Conservation (phyloP, 768 basidiomycete genomes). For the Leucocoprinus sp. region DNA sequence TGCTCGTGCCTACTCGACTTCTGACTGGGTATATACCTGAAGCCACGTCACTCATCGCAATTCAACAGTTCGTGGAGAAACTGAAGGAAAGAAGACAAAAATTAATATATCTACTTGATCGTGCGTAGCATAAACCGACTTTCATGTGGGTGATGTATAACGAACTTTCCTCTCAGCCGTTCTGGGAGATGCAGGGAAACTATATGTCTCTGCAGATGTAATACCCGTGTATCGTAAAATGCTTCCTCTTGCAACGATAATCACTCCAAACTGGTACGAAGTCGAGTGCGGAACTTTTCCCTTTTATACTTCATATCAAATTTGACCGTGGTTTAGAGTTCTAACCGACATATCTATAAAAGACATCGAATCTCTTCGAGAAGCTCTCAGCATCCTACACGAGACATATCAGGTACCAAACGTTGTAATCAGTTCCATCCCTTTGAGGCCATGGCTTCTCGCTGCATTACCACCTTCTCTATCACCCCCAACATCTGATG, state of each 20-base stretch:
- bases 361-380: slow-evolving; percentile 56
- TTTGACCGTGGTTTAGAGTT: slow-evolving; percentile 37
- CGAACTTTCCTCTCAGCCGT: slow-evolving; percentile 50
- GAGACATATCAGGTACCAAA: slow-evolving; percentile 68
- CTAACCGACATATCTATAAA: slow-evolving; percentile 66
- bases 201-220: slow-evolving; percentile 86
- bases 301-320: slow-evolving; percentile 16
- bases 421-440: slow-evolving; percentile 89
- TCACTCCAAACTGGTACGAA: slow-evolving; percentile 98
- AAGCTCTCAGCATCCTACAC: slow-evolving; percentile 71
- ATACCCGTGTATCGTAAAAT: slow-evolving; percentile 79
- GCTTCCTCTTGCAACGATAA: slow-evolving; percentile 80
- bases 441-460: slow-evolving; percentile 55
- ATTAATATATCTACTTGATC: slow-evolving; percentile 85
- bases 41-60: slow-evolving; percentile 64
- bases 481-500: slow-evolving; percentile 21
- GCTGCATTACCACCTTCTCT: slow-evolving; percentile 41
- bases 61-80: slow-evolving; percentile 53
- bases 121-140: slow-evolving; percentile 37
- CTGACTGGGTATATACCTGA: slow-evolving; percentile 91
- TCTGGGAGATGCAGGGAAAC: slow-evolving; percentile 81
- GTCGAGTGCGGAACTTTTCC: slow-evolving; percentile 70
- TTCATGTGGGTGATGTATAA: neutral
- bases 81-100: slow-evolving; percentile 50
- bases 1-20: slow-evolving; percentile 63